phyloP scores from a whole-genome alignment of 352 stramenopile species.

The Saprolegnia diclina region DNA sequence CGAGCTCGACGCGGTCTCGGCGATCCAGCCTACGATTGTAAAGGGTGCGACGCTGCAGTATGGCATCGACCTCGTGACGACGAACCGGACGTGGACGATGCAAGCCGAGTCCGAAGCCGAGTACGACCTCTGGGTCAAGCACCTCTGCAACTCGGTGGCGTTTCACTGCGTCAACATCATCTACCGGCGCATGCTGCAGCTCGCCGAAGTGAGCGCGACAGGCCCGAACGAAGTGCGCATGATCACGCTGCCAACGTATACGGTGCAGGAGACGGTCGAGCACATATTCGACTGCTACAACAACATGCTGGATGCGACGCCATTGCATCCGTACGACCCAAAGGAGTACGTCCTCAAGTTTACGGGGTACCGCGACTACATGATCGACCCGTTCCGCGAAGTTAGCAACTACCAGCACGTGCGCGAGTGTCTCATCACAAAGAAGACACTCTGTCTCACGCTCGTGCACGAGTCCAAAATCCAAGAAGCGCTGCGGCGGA shows the following conservation, averaged over 20 bases:
- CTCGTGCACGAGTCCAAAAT: constrained; percentile 82
- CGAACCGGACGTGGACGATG: constrained; percentile 71
- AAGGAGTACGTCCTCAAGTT: constrained; percentile 80
- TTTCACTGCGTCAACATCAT: constrained; percentile 73
- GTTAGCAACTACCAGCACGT: constrained; percentile 86
- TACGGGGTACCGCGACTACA: constrained; percentile 79
- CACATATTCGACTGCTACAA: constrained; percentile 88
- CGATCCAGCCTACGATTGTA: constrained; percentile 63
- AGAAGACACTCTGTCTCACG: constrained; percentile 79
- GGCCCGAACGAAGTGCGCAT: constrained; percentile 82
- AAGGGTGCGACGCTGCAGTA: constrained; percentile 43
- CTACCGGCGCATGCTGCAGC: constrained; percentile 77
- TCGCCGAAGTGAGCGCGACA: constrained; percentile 78
- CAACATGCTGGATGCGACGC: constrained; percentile 63
- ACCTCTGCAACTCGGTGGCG: constrained; percentile 71
- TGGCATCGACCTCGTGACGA: constrained; percentile 73
- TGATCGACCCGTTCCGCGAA: constrained; percentile 60
- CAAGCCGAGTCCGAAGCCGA: constrained; percentile 69
- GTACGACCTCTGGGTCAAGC: constrained; percentile 75
- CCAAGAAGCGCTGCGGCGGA: constrained; percentile 72
- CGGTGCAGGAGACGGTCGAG: constrained; percentile 82
- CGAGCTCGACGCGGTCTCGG: constrained; percentile 74
- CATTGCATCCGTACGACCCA: constrained; percentile 69
- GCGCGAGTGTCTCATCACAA: constrained; percentile 74
- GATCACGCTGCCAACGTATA: constrained; percentile 74